Evolutionary conservation across 2,329 filamentous ascomycete species (phyloP), one percentile per base, ranked within the genome.

Genomic region (Zasmidium citrigriseum): DNA sequence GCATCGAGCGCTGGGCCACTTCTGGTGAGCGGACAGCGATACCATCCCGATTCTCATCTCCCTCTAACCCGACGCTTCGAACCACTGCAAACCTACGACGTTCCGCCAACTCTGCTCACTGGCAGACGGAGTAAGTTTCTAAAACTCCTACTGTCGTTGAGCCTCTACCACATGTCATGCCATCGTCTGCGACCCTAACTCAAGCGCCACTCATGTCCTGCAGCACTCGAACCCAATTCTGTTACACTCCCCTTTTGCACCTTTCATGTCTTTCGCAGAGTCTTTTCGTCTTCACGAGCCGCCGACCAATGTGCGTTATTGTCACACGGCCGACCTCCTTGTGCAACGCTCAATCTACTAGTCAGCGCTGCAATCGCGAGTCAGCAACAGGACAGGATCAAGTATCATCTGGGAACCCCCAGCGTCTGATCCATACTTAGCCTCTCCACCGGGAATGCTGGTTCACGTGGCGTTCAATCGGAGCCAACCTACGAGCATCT

Each of bases 41-140:
- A n/a, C 34, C 16, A 41, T n/a, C 12, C 5, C 14, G 4, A 16
- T n/a, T 41, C 7, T n/a, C 34, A n/a, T 16, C 34, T 16, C 18
- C 34, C 34, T 16, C 34, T 4, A 41, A 16, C 34, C 16, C 14
- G 34, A 4, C 75, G 64, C 74, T 75, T 18, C 20, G 45, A 10
- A 16, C 45, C 45, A 11, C 18, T 23, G 22, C 47, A 49, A 49
- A 49, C 47, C 23, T 25, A 49, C 47, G 47, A 27, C 23, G 47
- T 49, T 49, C 22, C n/a, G 11, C 47, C 47, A 49, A 24, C n/a
- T 3, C 47, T 25, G 47, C 23, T 25, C 23, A 49, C 25, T 49
- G 47, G 47, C 23, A 41, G 34, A n/a, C 34, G 34, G 34, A 9
- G 12, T n/a, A 41, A 7, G 34, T 41, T n/a, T n/a, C n/a, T n/a